These are phyloP conservation scores for Populus tremula DNA, from an alignment of 345 rosid species.

Conservation along the genomic window DNA sequence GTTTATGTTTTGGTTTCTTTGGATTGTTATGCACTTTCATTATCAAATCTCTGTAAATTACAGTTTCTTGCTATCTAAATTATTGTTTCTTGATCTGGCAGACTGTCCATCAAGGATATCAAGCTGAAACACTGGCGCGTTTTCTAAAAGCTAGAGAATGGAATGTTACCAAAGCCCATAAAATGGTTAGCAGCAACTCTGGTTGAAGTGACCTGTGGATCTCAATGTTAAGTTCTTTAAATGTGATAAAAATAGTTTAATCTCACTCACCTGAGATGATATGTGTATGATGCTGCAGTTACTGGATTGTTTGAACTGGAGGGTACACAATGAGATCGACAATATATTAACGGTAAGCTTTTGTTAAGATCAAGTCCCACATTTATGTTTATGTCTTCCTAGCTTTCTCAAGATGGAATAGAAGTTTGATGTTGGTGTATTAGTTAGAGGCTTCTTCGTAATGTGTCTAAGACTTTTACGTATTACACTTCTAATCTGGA, in stretches of 20 bases:
- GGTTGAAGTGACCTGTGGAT: neutral
- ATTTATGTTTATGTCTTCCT: neutral
- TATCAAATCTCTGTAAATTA: neutral
- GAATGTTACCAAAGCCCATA: slow-evolving; percentile 78
- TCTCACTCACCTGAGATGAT: slow-evolving; percentile 16
- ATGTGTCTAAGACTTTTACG: neutral
- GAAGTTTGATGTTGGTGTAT: neutral
- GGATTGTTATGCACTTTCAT: neutral
- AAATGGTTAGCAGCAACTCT: slow-evolving; percentile 58
- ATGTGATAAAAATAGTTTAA: neutral
- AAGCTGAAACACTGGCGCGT: slow-evolving; percentile 61
- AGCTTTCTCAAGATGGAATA: neutral
- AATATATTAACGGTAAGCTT: slow-evolving; percentile 65
- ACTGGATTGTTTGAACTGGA: slow-evolving; percentile 82
- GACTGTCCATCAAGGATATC: slow-evolving; percentile 89
- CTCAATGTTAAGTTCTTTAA: neutral
- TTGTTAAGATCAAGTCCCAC: neutral
- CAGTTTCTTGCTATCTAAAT: neutral
- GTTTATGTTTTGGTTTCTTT: neutral
- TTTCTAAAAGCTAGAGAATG: slow-evolving; percentile 94
- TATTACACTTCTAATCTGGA: slow-evolving; percentile 13
- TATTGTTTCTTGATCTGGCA: slow-evolving; percentile 30
- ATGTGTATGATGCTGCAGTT: slow-evolving; percentile 50
- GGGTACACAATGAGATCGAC: slow-evolving; percentile 80
- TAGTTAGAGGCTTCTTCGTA: neutral